Percentiles rank a stretch among this genome's conserved stretches.
Conservation (phyloP, 1,139 yeast species). For the Kazachstania sp. region DNA sequence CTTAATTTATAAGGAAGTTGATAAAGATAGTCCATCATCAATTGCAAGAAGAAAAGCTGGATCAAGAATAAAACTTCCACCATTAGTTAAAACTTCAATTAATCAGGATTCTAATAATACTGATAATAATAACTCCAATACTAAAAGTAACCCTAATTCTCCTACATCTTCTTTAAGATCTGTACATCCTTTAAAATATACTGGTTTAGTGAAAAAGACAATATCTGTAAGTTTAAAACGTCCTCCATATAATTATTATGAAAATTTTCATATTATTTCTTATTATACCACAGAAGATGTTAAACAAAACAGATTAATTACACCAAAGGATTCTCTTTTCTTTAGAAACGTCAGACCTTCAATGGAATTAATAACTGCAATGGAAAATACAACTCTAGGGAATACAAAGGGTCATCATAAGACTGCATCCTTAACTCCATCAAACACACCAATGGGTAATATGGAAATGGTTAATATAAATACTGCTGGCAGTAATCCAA, state of each 20-base stretch:
- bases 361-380: slow-evolving; percentile 44
- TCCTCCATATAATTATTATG: slow-evolving; percentile 14
- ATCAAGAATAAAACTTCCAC: slow-evolving; percentile 11
- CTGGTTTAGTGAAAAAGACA: slow-evolving; percentile 77
- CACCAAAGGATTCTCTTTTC: slow-evolving; percentile 48
- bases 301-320: slow-evolving; percentile 41
- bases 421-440: slow-evolving; percentile 3
- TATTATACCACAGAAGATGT: slow-evolving; percentile 75
- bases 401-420: slow-evolving; percentile 9
- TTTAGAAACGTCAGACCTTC: slow-evolving; percentile 46
- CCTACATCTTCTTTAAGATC: slow-evolving; percentile 7
- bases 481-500: slow-evolving; percentile 6
- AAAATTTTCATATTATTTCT: slow-evolving; percentile 66
- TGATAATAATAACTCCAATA: background rate
- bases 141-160: slow-evolving; percentile 1
- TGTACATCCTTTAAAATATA: slow-evolving; percentile 52
- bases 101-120: slow-evolving; percentile 12
- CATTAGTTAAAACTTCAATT: slow-evolving; percentile 4
- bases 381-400: slow-evolving; percentile 54
- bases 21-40: slow-evolving; percentile 25
- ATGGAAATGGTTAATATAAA: slow-evolving; percentile 8
- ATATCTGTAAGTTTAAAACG: slow-evolving; percentile 46
- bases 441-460: slow-evolving; percentile 5
- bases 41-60: slow-evolving; percentile 5
- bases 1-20: slow-evolving; percentile 71